A percentile compares a stretch with the other conserved stretches of the same genome.
Conservation (phyloP, 1,284 basidiomycete species). For the Macrocystidia cucumis region DNA sequence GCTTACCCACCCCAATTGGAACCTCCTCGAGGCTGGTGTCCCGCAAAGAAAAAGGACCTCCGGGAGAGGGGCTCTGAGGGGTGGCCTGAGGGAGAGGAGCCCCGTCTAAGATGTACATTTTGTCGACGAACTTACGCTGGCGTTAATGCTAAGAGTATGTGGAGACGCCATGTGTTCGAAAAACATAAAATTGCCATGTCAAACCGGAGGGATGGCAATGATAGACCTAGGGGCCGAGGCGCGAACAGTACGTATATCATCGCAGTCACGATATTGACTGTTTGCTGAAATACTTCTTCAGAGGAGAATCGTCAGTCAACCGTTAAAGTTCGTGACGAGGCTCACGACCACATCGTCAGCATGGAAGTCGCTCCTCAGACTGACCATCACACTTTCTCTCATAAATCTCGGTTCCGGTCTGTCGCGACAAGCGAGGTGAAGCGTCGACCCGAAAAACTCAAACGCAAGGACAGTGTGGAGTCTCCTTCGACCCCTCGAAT, state of each 20-base stretch:
- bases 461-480: slow-evolving; percentile 5
- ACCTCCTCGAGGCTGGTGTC: slow-evolving; percentile 76
- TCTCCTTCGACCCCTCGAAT: slow-evolving; percentile 11
- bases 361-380: slow-evolving; percentile 31
- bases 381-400: slow-evolving; percentile 20
- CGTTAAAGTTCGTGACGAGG: slow-evolving; percentile 21
- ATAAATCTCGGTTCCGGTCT: slow-evolving; percentile 35
- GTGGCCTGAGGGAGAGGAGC: slow-evolving; percentile 72
- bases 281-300: slow-evolving; percentile 15
- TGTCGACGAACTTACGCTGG: slow-evolving; percentile 74
- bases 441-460: slow-evolving; percentile 12
- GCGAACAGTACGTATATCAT: slow-evolving; percentile 47
- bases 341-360: slow-evolving; percentile 31
- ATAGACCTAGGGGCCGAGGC: slow-evolving; percentile 51
- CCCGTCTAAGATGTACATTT: slow-evolving; percentile 71
- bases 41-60: slow-evolving; percentile 66
- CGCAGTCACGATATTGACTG: slow-evolving; percentile 2
- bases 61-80: slow-evolving; percentile 55
- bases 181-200: slow-evolving; percentile 84
- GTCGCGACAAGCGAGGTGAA: slow-evolving; percentile 13
- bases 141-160: slow-evolving; percentile 83
- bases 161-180: slow-evolving; percentile 77
- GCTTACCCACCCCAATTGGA: slow-evolving; percentile 67
- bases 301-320: slow-evolving; percentile 35
- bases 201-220: slow-evolving; percentile 63